Evolutionary conservation across 2,329 filamentous ascomycete species (phyloP).

Genomic region (Cyphellophora europaea): DNA sequence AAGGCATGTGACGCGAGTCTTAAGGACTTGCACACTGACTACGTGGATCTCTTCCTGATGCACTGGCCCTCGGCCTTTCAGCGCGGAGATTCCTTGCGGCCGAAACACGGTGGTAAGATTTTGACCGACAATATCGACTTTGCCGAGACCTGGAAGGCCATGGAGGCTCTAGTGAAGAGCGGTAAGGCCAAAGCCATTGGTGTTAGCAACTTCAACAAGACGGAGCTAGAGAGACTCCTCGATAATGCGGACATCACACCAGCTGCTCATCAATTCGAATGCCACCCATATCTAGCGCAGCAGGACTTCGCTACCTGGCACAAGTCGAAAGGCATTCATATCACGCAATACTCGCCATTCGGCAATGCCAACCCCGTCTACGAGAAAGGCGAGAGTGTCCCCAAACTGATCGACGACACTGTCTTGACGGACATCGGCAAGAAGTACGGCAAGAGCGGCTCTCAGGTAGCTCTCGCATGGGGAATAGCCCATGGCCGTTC

Average conservation of each 20-base stretch:
- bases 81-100: constrained; percentile 37
- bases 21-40: constrained; percentile 54
- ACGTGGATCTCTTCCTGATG: constrained; percentile 62
- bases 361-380: constrained; percentile 47
- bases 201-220: constrained; percentile 42
- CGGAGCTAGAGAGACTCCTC: constrained; percentile 39
- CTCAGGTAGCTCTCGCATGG: constrained; percentile 47
- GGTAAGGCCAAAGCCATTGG: constrained; percentile 42
- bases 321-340: constrained; percentile 40
- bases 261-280: constrained; percentile 42
- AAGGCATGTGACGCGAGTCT: constrained; percentile 52
- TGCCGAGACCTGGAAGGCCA: constrained; percentile 43
- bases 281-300: constrained; percentile 46
- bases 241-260: constrained; percentile 35
- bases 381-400: constrained; percentile 30
- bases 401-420: constrained; percentile 43
- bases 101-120: constrained; percentile 34
- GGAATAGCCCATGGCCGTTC: constrained; percentile 41
- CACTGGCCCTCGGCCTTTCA: constrained; percentile 54
- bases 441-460: constrained; percentile 41
- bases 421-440: constrained; percentile 41
- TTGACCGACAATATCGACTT: constrained; percentile 37
- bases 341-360: constrained; percentile 47
- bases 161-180: constrained; percentile 32
- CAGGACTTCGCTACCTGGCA: constrained; percentile 39